Evolutionary conservation across 768 basidiomycete genomes (phyloP).

Genomic region (Leucocoprinus birnbaumii): DNA sequence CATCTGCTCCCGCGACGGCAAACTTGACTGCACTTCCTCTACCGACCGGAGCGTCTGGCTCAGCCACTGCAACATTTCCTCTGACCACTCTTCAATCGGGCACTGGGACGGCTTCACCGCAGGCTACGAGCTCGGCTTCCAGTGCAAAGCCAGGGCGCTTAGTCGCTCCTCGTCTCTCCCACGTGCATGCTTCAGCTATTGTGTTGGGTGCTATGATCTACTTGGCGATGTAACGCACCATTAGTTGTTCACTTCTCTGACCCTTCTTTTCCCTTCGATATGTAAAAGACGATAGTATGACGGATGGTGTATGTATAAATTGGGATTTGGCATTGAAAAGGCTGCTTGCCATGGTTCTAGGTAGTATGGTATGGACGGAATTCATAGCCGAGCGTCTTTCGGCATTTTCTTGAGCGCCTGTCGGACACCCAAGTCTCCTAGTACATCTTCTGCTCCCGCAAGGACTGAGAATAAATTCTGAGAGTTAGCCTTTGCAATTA

Average conservation of each 20-base stretch:
- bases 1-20: neutral
- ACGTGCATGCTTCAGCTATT: neutral
- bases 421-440: slow-evolving; percentile 28
- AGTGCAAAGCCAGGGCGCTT: slow-evolving; percentile 1
- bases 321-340: neutral
- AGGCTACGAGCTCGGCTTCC: neutral
- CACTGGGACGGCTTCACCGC: slow-evolving; percentile 5
- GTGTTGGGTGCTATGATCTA: neutral
- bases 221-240: neutral
- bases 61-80: slow-evolving; percentile 2
- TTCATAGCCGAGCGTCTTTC: slow-evolving; percentile 24
- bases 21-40: neutral
- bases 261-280: neutral
- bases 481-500: neutral
- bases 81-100: neutral
- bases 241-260: neutral
- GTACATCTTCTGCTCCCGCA: slow-evolving; percentile 50
- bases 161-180: slow-evolving; percentile 9
- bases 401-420: slow-evolving; percentile 34
- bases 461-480: slow-evolving; percentile 40
- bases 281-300: neutral
- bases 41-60: too few relatives aligned
- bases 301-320: neutral
- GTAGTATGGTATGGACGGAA: neutral
- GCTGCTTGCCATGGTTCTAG: neutral